Percentiles rank a stretch among this genome's conserved stretches.
These are phyloP conservation scores for Saccharomyces jurei DNA, from an alignment of 805 yeast genomes.

Conservation along the genomic window DNA sequence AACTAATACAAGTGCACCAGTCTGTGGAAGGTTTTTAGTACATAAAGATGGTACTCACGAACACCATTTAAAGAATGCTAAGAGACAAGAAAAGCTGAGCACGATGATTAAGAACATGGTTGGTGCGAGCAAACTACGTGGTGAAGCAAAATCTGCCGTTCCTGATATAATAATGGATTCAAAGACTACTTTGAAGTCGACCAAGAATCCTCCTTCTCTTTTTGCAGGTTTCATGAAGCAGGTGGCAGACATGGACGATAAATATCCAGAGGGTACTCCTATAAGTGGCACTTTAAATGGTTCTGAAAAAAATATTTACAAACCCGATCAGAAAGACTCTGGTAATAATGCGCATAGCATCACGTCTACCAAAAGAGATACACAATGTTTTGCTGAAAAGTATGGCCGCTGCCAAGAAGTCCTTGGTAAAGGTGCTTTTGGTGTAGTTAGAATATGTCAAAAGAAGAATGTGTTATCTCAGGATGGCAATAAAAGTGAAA, in stretches of 20 bases:
- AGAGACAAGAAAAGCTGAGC: constrained; percentile 67
- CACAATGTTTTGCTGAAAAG: constrained; percentile 67
- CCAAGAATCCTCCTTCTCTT: constrained; percentile 54
- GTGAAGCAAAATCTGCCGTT: constrained; percentile 65
- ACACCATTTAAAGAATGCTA: constrained; percentile 69
- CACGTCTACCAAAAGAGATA: constrained; percentile 25
- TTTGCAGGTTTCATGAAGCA: constrained; percentile 61
- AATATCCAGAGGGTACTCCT: constrained; percentile 22
- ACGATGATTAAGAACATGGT: constrained; percentile 68
- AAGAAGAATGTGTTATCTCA: constrained; percentile 35
- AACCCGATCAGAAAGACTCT: not conserved
- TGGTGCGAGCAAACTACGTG: constrained; percentile 65
- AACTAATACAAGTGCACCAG: not conserved
- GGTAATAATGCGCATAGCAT: not conserved
- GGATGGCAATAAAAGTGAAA: constrained; percentile 33
- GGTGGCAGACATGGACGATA: constrained; percentile 40
- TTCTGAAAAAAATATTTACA: constrained; percentile 13
- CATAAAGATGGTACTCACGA: constrained; percentile 69
- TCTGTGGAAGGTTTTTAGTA: constrained; percentile 38
- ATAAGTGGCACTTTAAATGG: constrained; percentile 30
- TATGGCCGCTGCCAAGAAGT: constrained; percentile 94
- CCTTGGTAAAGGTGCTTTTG: constrained; percentile 89
- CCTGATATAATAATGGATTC: constrained; percentile 48
- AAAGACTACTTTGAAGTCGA: constrained; percentile 2
- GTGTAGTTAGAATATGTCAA: constrained; percentile 85